Conservation (phyloP, 78 protist genomes). For the Bodo saltans region DNA sequence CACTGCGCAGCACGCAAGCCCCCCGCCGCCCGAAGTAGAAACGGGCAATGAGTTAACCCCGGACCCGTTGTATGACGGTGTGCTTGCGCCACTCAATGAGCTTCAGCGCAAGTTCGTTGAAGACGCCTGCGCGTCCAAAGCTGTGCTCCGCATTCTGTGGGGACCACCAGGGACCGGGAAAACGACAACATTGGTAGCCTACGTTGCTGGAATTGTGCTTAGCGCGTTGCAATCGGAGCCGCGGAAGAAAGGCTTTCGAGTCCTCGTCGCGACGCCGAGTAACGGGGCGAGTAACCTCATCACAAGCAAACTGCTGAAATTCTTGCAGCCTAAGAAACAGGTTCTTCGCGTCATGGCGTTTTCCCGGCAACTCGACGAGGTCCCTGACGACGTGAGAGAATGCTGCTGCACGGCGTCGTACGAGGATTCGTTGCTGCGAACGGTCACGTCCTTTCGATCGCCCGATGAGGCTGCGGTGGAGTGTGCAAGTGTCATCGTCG, state of each 20-base stretch:
- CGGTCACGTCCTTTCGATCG: neutral
- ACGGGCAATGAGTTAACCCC: neutral
- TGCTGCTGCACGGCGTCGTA: no score
- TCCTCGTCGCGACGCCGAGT: neutral
- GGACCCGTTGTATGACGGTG: no score
- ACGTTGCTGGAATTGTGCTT: neutral
- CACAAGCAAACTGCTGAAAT: neutral
- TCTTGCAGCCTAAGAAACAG: neutral
- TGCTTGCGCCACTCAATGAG: neutral
- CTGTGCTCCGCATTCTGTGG: constrained; percentile 5
- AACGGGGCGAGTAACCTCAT: neutral
- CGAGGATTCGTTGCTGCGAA: neutral
- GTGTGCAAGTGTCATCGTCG: neutral
- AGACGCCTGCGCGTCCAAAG: neutral
- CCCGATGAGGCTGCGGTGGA: neutral
- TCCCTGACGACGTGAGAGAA: neutral
- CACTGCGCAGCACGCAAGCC: no score
- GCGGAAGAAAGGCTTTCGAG: neutral
- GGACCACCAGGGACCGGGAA: constrained; percentile 53
- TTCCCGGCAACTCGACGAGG: neutral
- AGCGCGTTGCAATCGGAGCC: no score
- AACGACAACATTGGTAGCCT: constrained; percentile 7
- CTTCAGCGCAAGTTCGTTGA: neutral
- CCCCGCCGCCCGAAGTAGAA: no score
- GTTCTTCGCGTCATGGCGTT: neutral